A percentile compares a stretch with the other conserved stretches of the same genome.
These are phyloP conservation scores for Vinca minor DNA, from an alignment of 257 asterid species.

Conservation along the genomic window DNA sequence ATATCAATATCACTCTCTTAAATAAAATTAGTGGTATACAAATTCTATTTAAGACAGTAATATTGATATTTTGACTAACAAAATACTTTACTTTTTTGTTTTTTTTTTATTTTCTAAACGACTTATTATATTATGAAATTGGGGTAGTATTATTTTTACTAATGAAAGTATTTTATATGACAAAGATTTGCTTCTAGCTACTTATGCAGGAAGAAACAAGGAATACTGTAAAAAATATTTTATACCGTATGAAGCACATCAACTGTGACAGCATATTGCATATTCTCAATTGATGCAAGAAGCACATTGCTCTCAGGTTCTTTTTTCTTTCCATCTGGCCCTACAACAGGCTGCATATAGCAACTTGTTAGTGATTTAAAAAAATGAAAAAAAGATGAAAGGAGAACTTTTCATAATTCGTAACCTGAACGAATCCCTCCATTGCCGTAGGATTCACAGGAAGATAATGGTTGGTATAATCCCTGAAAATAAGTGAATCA, in stretches of 20 bases:
- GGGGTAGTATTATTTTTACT: too few relatives aligned
- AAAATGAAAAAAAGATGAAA: neutral
- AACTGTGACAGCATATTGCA: slow-evolving; percentile 76
- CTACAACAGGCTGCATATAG: slow-evolving; percentile 61
- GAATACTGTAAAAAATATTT: slow-evolving; percentile 1
- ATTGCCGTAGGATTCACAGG: slow-evolving; percentile 76
- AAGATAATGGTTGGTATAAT: slow-evolving; percentile 77
- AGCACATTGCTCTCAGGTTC: slow-evolving; percentile 75
- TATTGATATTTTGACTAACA: too few relatives aligned
- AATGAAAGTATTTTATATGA: neutral
- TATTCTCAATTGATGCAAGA: slow-evolving; percentile 73
- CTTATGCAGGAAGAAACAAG: slow-evolving; percentile 3
- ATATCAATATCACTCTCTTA: too few relatives aligned
- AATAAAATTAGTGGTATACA: too few relatives aligned
- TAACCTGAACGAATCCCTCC: slow-evolving; percentile 67
- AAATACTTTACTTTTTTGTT: too few relatives aligned
- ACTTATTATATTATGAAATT: too few relatives aligned
- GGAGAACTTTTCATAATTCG: slow-evolving; percentile 14
- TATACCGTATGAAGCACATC: slow-evolving; percentile 65
- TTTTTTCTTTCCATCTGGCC: slow-evolving; percentile 68
- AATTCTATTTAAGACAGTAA: too few relatives aligned
- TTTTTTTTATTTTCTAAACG: too few relatives aligned
- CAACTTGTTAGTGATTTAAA: slow-evolving; percentile 17
- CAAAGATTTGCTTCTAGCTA: neutral
- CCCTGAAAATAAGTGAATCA: slow-evolving; percentile 41